Evolutionary conservation across 83 land plant species (phyloP).

Genomic region (Picea mariana): DNA sequence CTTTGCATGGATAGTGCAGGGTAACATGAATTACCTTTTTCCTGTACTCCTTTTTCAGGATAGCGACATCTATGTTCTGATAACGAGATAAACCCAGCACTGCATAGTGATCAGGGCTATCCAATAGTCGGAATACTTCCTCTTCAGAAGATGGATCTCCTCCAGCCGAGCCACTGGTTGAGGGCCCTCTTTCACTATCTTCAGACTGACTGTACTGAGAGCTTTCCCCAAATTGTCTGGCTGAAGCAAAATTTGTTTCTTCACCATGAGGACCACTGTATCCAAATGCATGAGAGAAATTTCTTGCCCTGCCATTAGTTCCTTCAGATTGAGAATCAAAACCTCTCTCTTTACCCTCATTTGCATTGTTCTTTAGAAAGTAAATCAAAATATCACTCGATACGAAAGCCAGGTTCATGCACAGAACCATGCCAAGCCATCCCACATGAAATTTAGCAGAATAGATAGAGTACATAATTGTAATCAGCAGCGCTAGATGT

Average conservation of each 20-base stretch:
- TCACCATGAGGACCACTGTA: slow-evolving; percentile 31
- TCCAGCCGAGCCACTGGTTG: slow-evolving; percentile 73
- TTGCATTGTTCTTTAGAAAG: slow-evolving; percentile 42
- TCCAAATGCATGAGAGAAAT: slow-evolving; percentile 21
- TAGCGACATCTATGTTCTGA: slow-evolving; percentile 62
- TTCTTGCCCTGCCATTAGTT: slow-evolving; percentile 23
- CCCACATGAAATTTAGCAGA: slow-evolving; percentile 74
- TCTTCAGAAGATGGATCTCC: slow-evolving; percentile 76
- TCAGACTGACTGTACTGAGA: slow-evolving; percentile 20
- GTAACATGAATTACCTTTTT: slow-evolving; percentile 62
- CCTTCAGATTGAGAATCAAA: slow-evolving; percentile 23
- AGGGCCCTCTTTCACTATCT: slow-evolving; percentile 44
- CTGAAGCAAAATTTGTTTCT: slow-evolving; percentile 26
- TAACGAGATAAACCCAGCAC: slow-evolving; percentile 85
- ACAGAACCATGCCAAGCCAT: slow-evolving; percentile 77
- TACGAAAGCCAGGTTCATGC: slow-evolving; percentile 74
- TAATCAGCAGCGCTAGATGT: slow-evolving; percentile 55
- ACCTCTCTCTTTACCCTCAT: slow-evolving; percentile 29
- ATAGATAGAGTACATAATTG: slow-evolving; percentile 71
- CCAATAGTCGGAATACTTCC: slow-evolving; percentile 79
- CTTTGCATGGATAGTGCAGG: neutral
- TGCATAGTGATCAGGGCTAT: slow-evolving; percentile 87
- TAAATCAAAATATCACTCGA: slow-evolving; percentile 73
- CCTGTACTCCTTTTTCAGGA: slow-evolving; percentile 85
- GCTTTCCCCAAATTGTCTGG: slow-evolving; percentile 19